These are phyloP conservation scores for Cydonia oblonga DNA, from an alignment of 331 rosid species.

Conservation along the genomic window DNA sequence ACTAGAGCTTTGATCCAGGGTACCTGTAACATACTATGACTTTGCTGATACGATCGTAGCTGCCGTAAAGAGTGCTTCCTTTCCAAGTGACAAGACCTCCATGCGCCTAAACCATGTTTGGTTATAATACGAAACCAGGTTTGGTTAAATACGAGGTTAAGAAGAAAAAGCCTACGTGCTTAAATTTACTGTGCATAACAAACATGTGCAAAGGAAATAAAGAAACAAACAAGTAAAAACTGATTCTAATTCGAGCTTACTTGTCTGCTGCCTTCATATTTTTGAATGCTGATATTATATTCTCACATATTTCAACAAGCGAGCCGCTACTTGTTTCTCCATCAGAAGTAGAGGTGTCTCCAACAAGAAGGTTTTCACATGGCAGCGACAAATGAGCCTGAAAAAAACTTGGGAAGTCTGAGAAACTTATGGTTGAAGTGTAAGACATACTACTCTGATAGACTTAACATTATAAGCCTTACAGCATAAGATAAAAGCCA, in stretches of 20 bases:
- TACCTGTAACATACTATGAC: slow-evolving; percentile 1
- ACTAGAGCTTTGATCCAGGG: background rate
- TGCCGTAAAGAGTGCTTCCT: slow-evolving; percentile 35
- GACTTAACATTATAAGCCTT: background rate
- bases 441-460: background rate
- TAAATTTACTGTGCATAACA: background rate
- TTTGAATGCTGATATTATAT: slow-evolving; percentile 52
- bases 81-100: slow-evolving; percentile 36
- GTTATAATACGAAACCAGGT: background rate
- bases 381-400: slow-evolving; percentile 35
- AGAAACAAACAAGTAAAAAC: background rate
- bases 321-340: slow-evolving; percentile 18
- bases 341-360: slow-evolving; percentile 13
- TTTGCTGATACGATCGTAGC: slow-evolving; percentile 28
- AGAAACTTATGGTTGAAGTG: background rate
- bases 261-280: slow-evolving; percentile 39
- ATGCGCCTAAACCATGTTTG: slow-evolving; percentile 36
- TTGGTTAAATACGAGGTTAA: background rate
- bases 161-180: background rate
- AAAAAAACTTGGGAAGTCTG: background rate
- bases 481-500: background rate
- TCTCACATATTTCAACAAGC: slow-evolving; percentile 39
- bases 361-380: slow-evolving; percentile 8
- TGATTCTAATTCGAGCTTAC: slow-evolving; percentile 35
- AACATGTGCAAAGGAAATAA: background rate